These are phyloP conservation scores for Aspergillus sp. DNA, from an alignment of 2,329 filamentous ascomycete genomes.

Conservation along the genomic window DNA sequence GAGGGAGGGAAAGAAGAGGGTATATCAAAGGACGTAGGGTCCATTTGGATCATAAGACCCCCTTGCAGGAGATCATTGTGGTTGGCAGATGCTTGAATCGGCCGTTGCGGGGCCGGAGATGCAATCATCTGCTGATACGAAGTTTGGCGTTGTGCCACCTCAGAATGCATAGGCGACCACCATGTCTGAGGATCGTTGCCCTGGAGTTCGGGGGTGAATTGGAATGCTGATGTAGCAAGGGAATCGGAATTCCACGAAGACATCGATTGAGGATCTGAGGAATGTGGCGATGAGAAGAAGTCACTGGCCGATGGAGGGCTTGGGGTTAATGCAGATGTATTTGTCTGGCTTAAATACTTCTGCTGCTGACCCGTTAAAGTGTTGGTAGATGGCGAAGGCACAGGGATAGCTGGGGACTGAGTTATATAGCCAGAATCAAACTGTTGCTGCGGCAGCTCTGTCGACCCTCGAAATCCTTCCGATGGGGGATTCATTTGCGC, in stretches of 20 bases:
- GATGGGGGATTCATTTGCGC: constrained; percentile 39
- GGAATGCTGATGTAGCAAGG: constrained; percentile 35
- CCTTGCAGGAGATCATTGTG: constrained; percentile 38
- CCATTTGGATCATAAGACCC: constrained; percentile 42
- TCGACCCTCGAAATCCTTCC: constrained; percentile 27
- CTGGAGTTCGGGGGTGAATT: constrained; percentile 42
- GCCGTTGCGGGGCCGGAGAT: constrained; percentile 36
- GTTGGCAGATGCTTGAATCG: constrained; percentile 26
- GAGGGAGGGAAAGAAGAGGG: constrained; percentile 28
- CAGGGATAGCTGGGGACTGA: constrained; percentile 33
- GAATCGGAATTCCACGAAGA: constrained; percentile 44
- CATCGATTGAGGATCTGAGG: constrained; percentile 39
- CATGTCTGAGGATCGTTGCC: constrained; percentile 37
- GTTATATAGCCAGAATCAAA: constrained; percentile 35
- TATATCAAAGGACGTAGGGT: constrained; percentile 36
- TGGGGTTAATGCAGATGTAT: constrained; percentile 31
- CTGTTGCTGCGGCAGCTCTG: constrained; percentile 33
- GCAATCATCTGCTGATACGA: constrained; percentile 36
- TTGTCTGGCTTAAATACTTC: constrained; percentile 32
- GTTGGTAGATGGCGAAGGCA: constrained; percentile 32
- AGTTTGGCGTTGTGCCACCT: constrained; percentile 35
- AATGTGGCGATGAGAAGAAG: constrained; percentile 39
- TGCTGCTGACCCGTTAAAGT: constrained; percentile 32
- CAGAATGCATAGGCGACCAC: constrained; percentile 42
- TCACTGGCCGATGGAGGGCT: constrained; percentile 40